These are phyloP conservation scores for Emericellopsis cladophorae DNA, from an alignment of 2,329 filamentous ascomycete genomes.

Conservation along the genomic window DNA sequence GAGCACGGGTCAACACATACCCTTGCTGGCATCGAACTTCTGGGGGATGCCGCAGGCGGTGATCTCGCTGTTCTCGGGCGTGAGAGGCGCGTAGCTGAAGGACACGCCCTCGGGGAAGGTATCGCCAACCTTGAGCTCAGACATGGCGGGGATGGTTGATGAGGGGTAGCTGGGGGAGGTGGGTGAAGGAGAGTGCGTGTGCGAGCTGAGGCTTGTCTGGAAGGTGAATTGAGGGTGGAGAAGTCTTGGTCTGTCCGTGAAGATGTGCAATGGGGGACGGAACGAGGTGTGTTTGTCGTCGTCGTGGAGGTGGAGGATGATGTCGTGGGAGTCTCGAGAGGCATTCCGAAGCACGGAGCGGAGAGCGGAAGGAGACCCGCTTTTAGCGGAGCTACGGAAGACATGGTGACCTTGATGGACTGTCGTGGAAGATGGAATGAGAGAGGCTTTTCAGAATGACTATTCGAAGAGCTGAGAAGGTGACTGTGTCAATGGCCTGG, in stretches of 20 bases:
- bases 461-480: too few species aligned
- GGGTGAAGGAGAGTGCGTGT: background rate
- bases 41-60: constrained; percentile 68
- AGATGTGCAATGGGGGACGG: background rate
- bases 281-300: background rate
- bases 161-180: background rate
- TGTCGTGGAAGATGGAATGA: too few species aligned
- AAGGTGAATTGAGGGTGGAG: background rate
- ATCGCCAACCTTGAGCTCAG: constrained; percentile 69
- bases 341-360: background rate
- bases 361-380: background rate
- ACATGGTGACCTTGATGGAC: background rate
- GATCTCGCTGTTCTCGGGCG: constrained; percentile 53
- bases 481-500: too few species aligned
- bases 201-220: background rate
- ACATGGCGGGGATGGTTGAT: constrained; percentile 19
- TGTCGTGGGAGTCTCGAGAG: too few species aligned
- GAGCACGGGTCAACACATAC: constrained; percentile 17
- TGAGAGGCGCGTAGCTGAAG: constrained; percentile 77
- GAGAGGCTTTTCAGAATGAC: too few species aligned
- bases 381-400: constrained; percentile 1
- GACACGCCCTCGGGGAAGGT: constrained; percentile 67
- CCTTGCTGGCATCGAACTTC: constrained; percentile 68
- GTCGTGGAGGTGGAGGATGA: too few species aligned
- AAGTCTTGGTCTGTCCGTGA: background rate